Conservation (phyloP, 805 yeast species). For the Wickerhamiella brachini region DNA sequence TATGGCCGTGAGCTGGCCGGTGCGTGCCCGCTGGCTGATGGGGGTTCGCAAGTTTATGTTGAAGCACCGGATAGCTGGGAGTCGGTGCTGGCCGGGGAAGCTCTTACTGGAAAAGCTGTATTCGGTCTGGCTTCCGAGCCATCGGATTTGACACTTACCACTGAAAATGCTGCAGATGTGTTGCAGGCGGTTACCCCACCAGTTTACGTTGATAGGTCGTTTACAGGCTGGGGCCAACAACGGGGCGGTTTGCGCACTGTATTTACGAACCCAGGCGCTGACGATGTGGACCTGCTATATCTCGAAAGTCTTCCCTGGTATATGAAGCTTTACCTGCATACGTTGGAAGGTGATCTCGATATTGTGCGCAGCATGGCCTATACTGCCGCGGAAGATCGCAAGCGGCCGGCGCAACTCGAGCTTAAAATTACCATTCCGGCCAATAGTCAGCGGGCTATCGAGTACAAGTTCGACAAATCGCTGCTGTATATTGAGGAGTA, state of each 20-base stretch:
- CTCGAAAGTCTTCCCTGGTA: constrained; percentile 90
- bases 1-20: constrained; percentile 62
- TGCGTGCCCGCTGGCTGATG: constrained; percentile 41
- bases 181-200: constrained; percentile 39
- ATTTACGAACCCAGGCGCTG: constrained; percentile 46
- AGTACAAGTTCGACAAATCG: constrained; percentile 77
- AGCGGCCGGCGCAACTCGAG: constrained; percentile 74
- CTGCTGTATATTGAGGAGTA: constrained; percentile 75
- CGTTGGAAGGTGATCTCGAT: constrained; percentile 32
- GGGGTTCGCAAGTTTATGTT: constrained; percentile 10
- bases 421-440: constrained; percentile 53
- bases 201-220: constrained; percentile 61
- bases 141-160: constrained; percentile 27
- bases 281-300: constrained; percentile 40
- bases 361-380: constrained; percentile 36
- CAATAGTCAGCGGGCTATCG: constrained; percentile 40
- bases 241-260: constrained; percentile 77
- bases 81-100: not conserved
- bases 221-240: constrained; percentile 86
- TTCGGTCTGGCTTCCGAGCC: not conserved
- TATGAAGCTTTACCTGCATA: constrained; percentile 67
- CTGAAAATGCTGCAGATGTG: constrained; percentile 35
- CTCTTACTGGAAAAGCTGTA: not conserved
- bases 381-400: constrained; percentile 65
- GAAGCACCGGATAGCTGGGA: constrained; percentile 10